A percentile compares a stretch with the other conserved stretches of the same genome.
Evolutionary conservation across 2,329 filamentous ascomycete genomes (phyloP).

Genomic region (Ceratocystis eucalypticola): DNA sequence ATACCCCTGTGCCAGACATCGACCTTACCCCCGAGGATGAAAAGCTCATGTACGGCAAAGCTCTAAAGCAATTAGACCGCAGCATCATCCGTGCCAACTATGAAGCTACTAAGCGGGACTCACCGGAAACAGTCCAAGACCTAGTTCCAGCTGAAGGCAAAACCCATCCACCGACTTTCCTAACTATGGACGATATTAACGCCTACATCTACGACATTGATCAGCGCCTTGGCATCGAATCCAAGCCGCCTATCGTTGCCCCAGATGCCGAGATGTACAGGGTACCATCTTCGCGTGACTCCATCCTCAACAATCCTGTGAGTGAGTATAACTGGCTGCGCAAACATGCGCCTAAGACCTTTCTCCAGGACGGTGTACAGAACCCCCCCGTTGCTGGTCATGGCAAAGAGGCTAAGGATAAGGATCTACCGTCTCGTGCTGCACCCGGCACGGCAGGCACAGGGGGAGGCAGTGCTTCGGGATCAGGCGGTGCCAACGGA

Average conservation of each 20-base stretch:
- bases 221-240: slow-evolving; percentile 32
- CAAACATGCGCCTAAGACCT: slow-evolving; percentile 69
- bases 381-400: not conserved
- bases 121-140: slow-evolving; percentile 42
- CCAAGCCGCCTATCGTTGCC: slow-evolving; percentile 38
- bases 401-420: slow-evolving; percentile 24
- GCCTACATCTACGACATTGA: slow-evolving; percentile 59
- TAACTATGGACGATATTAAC: slow-evolving; percentile 57
- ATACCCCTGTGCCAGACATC: slow-evolving; percentile 25
- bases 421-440: slow-evolving; percentile 25
- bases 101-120: slow-evolving; percentile 45
- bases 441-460: slow-evolving; percentile 26
- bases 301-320: slow-evolving; percentile 55
- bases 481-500: not conserved
- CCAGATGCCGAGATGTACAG: slow-evolving; percentile 32
- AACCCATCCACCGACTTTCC: slow-evolving; percentile 48
- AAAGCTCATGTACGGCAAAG: slow-evolving; percentile 34
- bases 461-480: slow-evolving; percentile 1
- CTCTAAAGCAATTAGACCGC: slow-evolving; percentile 36
- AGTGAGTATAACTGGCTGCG: slow-evolving; percentile 94
- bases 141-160: slow-evolving; percentile 38
- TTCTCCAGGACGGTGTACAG: slow-evolving; percentile 54
- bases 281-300: slow-evolving; percentile 29
- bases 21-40: slow-evolving; percentile 29
- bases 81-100: slow-evolving; percentile 41